These are phyloP conservation scores for Curvularia sp. DNA, from an alignment of 2,329 filamentous ascomycete species.

Conservation along the genomic window DNA sequence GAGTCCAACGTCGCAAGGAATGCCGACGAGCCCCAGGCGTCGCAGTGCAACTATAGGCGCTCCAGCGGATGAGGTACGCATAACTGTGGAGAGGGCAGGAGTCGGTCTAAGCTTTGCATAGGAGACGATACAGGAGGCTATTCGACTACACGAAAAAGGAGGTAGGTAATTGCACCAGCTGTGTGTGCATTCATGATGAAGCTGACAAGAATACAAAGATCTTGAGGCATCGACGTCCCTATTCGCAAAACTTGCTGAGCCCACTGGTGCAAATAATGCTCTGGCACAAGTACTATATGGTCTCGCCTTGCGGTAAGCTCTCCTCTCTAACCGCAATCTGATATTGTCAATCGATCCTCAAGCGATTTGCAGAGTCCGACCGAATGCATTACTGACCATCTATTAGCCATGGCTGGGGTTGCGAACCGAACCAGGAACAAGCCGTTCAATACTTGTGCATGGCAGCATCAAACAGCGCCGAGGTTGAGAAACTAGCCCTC, in stretches of 20 bases:
- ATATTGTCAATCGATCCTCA: constrained; percentile 21
- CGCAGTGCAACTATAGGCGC: constrained; percentile 50
- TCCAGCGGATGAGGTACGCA: constrained; percentile 50
- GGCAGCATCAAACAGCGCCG: constrained; percentile 88
- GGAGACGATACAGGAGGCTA: constrained; percentile 89
- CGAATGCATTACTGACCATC: constrained; percentile 28
- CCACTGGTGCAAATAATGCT: constrained; percentile 85
- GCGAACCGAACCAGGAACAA: constrained; percentile 71
- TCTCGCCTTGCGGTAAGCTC: constrained; percentile 77
- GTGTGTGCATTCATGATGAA: constrained; percentile 6
- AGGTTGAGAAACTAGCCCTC: constrained; percentile 84
- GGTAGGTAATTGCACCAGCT: constrained; percentile 47
- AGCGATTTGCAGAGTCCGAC: constrained; percentile 38
- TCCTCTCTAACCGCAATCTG: constrained; percentile 4
- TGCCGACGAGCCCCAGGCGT: constrained; percentile 26
- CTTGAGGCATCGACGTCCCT: constrained; percentile 80
- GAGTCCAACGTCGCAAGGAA: constrained; percentile 25
- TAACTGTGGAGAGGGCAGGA: constrained; percentile 14
- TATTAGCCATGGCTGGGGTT: constrained; percentile 89
- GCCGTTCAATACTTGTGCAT: constrained; percentile 86
- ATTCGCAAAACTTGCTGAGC: constrained; percentile 84
- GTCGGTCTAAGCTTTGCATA: constrained; percentile 29
- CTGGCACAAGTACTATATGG: constrained; percentile 96
- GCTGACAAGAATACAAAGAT: constrained; percentile 52
- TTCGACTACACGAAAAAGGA: constrained; percentile 86